Conservation (phyloP, 192 early-diverging fungal species). For the Coemansia sp. region DNA sequence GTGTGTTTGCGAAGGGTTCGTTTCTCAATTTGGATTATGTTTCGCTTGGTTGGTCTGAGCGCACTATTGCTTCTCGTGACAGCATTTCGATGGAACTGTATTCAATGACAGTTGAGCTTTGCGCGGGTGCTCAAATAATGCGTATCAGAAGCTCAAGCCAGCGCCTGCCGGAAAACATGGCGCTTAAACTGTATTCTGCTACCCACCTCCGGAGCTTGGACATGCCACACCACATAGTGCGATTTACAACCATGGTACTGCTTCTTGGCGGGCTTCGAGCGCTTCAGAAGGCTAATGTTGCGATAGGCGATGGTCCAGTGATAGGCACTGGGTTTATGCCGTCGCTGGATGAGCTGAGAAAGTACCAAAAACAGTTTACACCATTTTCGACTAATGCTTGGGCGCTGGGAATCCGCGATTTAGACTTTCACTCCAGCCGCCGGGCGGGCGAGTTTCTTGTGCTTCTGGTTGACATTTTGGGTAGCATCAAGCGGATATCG, state of each 20-base stretch:
- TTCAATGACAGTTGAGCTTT: conserved; percentile 2
- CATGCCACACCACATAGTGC: background rate
- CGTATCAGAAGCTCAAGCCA: background rate
- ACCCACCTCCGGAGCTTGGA: conserved; percentile 5
- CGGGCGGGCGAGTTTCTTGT: conserved; percentile 15
- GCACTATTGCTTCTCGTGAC: background rate
- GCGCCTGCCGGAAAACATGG: background rate
- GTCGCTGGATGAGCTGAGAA: background rate
- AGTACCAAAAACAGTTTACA: conserved; percentile 10
- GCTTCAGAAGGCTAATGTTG: conserved; percentile 9
- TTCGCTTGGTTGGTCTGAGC: conserved; percentile 12
- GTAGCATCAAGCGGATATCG: conserved; percentile 3
- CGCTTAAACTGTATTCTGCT: background rate
- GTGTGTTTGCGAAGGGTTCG: background rate
- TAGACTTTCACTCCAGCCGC: background rate
- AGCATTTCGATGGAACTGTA: background rate
- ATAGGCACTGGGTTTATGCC: background rate
- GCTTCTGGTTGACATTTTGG: conserved; percentile 11
- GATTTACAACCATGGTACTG: background rate
- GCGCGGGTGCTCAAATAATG: background rate
- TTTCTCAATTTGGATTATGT: conserved; percentile 2
- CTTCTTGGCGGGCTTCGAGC: conserved; percentile 6
- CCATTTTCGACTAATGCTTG: background rate
- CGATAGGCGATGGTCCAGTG: background rate
- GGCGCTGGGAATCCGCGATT: conserved; percentile 3